Evolutionary conservation across 768 basidiomycete genomes (phyloP), one percentile per base, ranked within the genome.

Genomic region (Tylopilus rubrobrunneus): DNA sequence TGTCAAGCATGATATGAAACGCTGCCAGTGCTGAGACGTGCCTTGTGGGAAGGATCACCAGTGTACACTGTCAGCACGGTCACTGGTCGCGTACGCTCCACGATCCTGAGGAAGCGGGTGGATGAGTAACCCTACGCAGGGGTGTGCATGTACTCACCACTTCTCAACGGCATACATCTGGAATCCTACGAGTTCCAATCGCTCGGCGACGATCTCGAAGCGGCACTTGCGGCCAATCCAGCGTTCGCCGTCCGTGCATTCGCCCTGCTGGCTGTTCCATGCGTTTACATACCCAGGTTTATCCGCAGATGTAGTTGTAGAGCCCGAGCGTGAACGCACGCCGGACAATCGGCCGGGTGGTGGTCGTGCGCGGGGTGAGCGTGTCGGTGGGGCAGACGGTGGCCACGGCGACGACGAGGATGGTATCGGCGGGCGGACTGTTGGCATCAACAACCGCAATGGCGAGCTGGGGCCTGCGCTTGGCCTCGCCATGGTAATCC

Each of bases 111-210:
- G 33, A 29, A 37, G 28, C 4, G 25, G 46, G 53, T 42, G 50
- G 29, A 51, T 39, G 47, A 29, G 28, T 8, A 45, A 29, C n/a
- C 3, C 17, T n/a, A 45, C 3, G 19, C 31, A 50, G 12, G n/a
- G n/a, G 25, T n/a, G 25, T n/a, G 48, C 19, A 15, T 11, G 51
- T n/a, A 71, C 53, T 63, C 57, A 83, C 89, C 90, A 92, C 68
- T 87, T 87, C 74, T 92, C 87, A 9, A 93, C 91, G 0, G 89
- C 90, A 65, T 92, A 93, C 52, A 92, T 76, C 71, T 92, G 90
- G 70, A 84, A 90, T 1, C 85, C 85, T 19, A 74, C 56, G 46
- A 71, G 63, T 43, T 82, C 71, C 44, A 84, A 60, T 17, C 71
- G 68, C 33, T 79, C 75, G 36, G 78, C 72, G 8, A 76, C 75